phyloP scores from a whole-genome alignment of 352 stramenopile genomes.

The Phytophthora citricola region DNA sequence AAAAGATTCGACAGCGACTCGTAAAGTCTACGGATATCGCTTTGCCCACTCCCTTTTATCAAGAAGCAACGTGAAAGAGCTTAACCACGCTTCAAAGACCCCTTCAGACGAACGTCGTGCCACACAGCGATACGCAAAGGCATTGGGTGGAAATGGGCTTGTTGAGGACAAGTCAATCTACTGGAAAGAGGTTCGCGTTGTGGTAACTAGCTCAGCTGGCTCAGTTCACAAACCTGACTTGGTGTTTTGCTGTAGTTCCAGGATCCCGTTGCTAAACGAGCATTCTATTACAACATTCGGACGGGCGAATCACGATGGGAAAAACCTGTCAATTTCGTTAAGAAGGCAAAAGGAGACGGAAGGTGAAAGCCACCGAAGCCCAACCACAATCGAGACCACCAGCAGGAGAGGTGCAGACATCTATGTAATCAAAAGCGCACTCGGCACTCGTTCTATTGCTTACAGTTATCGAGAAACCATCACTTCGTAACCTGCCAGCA shows the following conservation, averaged over 20 bases:
- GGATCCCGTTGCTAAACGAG: conserved; percentile 44
- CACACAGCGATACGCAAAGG: conserved; percentile 46
- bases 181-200: conserved; percentile 64
- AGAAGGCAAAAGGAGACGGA: conserved; percentile 26
- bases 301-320: conserved; percentile 75
- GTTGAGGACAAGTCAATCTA: conserved; percentile 61
- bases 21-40: conserved; percentile 57
- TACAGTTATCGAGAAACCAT: conserved; percentile 40
- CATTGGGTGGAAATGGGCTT: conserved; percentile 35
- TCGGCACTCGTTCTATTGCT: conserved; percentile 22
- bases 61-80: conserved; percentile 54
- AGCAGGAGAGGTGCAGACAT: neutral
- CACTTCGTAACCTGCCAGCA: conserved; percentile 85
- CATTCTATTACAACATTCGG: conserved; percentile 79
- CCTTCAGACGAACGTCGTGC: conserved; percentile 44
- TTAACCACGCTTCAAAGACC: conserved; percentile 29
- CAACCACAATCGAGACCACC: neutral
- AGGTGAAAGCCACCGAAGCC: conserved; percentile 9
- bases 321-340: conserved; percentile 48
- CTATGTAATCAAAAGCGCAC: conserved; percentile 14
- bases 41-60: conserved; percentile 52
- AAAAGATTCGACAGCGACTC: conserved; percentile 41
- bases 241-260: conserved; percentile 40
- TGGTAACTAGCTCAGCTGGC: neutral
- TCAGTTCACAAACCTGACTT: neutral